phyloP scores from a whole-genome alignment of 768 basidiomycete species.

The Artomyces pyxidatus region DNA sequence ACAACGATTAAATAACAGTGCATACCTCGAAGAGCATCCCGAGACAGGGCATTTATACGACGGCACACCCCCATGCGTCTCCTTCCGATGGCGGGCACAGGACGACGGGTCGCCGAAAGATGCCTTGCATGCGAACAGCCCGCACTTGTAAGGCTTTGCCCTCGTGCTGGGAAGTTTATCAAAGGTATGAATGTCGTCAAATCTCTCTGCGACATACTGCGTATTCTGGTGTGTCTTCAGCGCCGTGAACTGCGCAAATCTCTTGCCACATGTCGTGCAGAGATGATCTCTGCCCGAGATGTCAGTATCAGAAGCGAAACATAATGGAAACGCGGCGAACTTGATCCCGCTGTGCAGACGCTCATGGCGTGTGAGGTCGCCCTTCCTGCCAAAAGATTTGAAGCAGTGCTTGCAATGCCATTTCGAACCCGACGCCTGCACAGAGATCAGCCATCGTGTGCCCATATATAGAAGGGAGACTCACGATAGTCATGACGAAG shows the following conservation, averaged over 20 bases:
- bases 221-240: constrained; percentile 57
- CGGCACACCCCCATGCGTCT: constrained; percentile 35
- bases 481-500: constrained; percentile 10
- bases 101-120: constrained; percentile 68
- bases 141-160: constrained; percentile 32
- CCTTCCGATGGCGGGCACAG: constrained; percentile 53
- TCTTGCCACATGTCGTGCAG: constrained; percentile 45
- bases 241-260: constrained; percentile 51
- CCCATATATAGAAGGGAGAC: background rate
- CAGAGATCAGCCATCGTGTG: background rate
- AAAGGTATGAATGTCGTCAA: too few relatives aligned
- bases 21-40: constrained; percentile 13
- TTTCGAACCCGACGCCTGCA: background rate
- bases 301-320: background rate
- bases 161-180: constrained; percentile 17
- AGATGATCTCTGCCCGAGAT: constrained; percentile 36
- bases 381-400: constrained; percentile 46
- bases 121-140: constrained; percentile 35
- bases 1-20: background rate
- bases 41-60: constrained; percentile 11
- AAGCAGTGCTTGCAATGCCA: constrained; percentile 26
- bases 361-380: constrained; percentile 54
- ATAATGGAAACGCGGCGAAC: too few relatives aligned
- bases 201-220: constrained; percentile 65
- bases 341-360: constrained; percentile 40